These are phyloP conservation scores for Tubosaeta sp. DNA, from an alignment of 768 basidiomycete genomes.

Conservation along the genomic window DNA sequence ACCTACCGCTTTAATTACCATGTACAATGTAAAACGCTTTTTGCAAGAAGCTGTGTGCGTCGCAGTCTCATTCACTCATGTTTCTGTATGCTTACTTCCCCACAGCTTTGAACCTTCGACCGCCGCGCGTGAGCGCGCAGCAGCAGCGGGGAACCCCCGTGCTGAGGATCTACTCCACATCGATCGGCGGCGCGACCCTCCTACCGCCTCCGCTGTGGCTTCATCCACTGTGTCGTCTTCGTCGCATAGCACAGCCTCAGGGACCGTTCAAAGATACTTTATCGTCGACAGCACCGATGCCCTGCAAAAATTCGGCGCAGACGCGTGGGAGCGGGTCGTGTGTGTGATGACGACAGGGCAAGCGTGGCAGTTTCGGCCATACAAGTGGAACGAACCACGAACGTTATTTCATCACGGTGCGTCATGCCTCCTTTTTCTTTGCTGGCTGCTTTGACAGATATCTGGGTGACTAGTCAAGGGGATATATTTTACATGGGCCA, in stretches of 20 bases:
- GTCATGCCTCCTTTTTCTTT: constrained; percentile 3
- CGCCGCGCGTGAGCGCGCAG: constrained; percentile 64
- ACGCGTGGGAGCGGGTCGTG: constrained; percentile 95
- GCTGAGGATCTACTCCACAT: constrained; percentile 87
- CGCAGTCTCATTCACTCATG: neutral
- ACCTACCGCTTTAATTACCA: constrained; percentile 91
- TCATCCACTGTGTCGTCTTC: constrained; percentile 5
- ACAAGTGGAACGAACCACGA: constrained; percentile 95
- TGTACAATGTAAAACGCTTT: constrained; percentile 96
- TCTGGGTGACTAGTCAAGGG: constrained; percentile 69
- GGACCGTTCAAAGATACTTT: constrained; percentile 60
- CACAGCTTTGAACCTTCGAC: constrained; percentile 70
- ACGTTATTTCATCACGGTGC: constrained; percentile 91
- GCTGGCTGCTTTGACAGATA: neutral
- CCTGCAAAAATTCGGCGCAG: constrained; percentile 83
- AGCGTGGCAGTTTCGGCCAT: constrained; percentile 95
- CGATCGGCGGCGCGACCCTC: constrained; percentile 70
- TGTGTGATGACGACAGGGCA: constrained; percentile 99
- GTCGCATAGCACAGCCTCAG: constrained; percentile 22
- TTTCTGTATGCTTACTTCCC: neutral
- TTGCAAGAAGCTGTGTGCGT: constrained; percentile 82
- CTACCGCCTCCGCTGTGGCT: constrained; percentile 22
- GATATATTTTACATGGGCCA: constrained; percentile 91
- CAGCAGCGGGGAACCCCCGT: constrained; percentile 64
- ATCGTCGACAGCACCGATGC: constrained; percentile 93